A percentile compares a stretch with the other conserved stretches of the same genome.
Conservation (phyloP, 1,284 basidiomycete species). For the Quambalaria eucalypti region DNA sequence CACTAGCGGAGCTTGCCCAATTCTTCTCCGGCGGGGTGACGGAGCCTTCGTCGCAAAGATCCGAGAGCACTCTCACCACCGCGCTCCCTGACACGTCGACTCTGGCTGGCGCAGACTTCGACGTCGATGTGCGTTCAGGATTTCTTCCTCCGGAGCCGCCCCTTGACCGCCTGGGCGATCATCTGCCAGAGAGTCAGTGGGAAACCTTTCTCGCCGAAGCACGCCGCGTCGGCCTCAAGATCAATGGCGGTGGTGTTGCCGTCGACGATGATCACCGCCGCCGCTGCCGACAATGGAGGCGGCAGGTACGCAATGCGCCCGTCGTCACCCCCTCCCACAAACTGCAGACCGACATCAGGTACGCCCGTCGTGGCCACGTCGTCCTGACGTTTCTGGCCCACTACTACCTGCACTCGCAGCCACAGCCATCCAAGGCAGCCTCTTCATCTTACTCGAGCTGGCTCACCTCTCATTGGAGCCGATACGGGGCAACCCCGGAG, state of each 20-base stretch:
- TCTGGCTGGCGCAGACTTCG: constrained; percentile 84
- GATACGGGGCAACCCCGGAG: constrained; percentile 1
- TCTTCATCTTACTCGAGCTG: neutral
- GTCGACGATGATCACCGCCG: constrained; percentile 14
- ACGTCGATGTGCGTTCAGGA: constrained; percentile 80
- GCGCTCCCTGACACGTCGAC: constrained; percentile 70
- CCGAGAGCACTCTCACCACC: too few relatives aligned
- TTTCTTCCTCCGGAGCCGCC: constrained; percentile 81
- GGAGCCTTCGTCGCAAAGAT: constrained; percentile 8
- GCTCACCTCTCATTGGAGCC: too few relatives aligned
- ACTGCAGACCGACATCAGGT: constrained; percentile 30
- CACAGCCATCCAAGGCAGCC: constrained; percentile 23
- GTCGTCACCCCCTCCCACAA: constrained; percentile 19
- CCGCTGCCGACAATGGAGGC: constrained; percentile 55
- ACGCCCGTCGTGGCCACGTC: constrained; percentile 63
- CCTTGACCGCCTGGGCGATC: constrained; percentile 55
- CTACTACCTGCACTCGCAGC: constrained; percentile 72
- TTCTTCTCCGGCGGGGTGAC: constrained; percentile 16
- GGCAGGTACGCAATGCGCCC: constrained; percentile 51
- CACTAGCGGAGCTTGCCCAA: constrained; percentile 18
- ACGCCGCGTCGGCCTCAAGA: constrained; percentile 30
- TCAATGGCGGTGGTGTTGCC: constrained; percentile 16
- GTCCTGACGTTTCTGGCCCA: constrained; percentile 78
- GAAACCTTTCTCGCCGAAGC: constrained; percentile 55
- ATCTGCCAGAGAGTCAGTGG: constrained; percentile 60